Evolutionary conservation across 2,329 filamentous ascomycete genomes (phyloP).

Genomic region (Trichoderma sp.): DNA sequence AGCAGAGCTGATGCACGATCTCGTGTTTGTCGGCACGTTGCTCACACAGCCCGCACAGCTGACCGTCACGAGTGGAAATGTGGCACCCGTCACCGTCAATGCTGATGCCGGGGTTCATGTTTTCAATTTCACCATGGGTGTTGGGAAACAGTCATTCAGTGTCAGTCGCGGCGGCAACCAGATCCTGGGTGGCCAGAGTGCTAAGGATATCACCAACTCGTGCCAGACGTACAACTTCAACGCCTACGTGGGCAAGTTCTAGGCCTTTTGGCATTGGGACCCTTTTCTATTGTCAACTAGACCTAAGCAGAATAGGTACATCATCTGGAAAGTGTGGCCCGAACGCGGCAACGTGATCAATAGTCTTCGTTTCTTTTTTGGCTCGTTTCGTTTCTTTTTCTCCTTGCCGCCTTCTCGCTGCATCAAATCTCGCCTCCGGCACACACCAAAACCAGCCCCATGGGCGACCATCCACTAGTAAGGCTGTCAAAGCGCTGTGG

Average conservation of each 20-base stretch:
- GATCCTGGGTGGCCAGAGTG: slow-evolving; percentile 28
- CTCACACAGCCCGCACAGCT: slow-evolving; percentile 33
- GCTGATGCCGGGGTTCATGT: slow-evolving; percentile 32
- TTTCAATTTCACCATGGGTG: slow-evolving; percentile 34
- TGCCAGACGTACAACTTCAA: slow-evolving; percentile 33
- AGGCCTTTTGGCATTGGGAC: not conserved
- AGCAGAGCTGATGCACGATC: slow-evolving; percentile 32
- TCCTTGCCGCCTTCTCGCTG: no score
- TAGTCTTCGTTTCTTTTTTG: not conserved
- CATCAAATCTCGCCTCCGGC: not conserved
- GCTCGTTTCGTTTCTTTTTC: not conserved
- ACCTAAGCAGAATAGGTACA: not conserved
- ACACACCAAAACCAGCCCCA: not conserved
- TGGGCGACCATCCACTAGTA: not conserved
- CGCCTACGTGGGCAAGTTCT: slow-evolving; percentile 34
- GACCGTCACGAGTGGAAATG: slow-evolving; percentile 32
- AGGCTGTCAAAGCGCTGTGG: slow-evolving; percentile 8
- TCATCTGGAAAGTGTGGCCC: not conserved
- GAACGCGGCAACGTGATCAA: not conserved
- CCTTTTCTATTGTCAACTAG: not conserved
- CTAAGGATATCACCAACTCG: slow-evolving; percentile 29
- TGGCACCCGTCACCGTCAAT: slow-evolving; percentile 28
- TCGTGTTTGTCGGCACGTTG: slow-evolving; percentile 34
- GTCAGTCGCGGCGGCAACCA: slow-evolving; percentile 27
- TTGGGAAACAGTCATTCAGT: slow-evolving; percentile 32